Percentiles rank a stretch among this genome's conserved stretches.
Conservation (phyloP, 2,329 filamentous ascomycete genomes). For the Neocatenulostroma microsporum region DNA sequence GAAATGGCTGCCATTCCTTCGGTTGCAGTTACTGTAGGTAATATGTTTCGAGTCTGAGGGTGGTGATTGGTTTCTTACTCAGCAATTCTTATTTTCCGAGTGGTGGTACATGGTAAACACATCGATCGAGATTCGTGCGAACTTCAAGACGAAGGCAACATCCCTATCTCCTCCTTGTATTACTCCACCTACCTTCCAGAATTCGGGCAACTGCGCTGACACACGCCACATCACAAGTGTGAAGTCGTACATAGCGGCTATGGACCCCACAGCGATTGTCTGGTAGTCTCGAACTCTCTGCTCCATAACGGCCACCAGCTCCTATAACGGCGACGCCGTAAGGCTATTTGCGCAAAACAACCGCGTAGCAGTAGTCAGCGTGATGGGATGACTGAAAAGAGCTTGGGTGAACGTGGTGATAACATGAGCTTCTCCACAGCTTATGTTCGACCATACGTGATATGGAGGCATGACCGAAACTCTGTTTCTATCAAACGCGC, state of each 20-base stretch:
- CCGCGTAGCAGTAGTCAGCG: background rate
- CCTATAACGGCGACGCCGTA: slow-evolving; percentile 8
- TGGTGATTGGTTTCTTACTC: background rate
- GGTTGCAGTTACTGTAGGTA: slow-evolving; percentile 18
- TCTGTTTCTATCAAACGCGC: slow-evolving; percentile 4
- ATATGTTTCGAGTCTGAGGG: background rate
- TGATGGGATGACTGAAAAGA: slow-evolving; percentile 1
- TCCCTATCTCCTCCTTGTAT: background rate
- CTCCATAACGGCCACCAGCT: slow-evolving; percentile 10
- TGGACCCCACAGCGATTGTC: slow-evolving; percentile 11
- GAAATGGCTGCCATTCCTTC: slow-evolving; percentile 18
- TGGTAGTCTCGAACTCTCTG: slow-evolving; percentile 16
- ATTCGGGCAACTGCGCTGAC: slow-evolving; percentile 15
- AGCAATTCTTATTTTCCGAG: background rate
- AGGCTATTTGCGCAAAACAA: slow-evolving; percentile 2
- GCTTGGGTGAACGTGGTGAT: background rate
- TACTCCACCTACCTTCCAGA: slow-evolving; percentile 4
- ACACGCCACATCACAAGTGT: slow-evolving; percentile 20
- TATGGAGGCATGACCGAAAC: slow-evolving; percentile 13
- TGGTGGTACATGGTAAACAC: background rate
- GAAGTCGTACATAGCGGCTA: slow-evolving; percentile 15
- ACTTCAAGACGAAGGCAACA: too few species aligned
- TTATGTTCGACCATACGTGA: too few species aligned
- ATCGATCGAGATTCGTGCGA: too few species aligned
- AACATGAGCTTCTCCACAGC: too few species aligned